A percentile compares a stretch with the other conserved stretches of the same genome.
These are phyloP conservation scores for Flaveria robusta DNA, from an alignment of 129 eudicot genomes.

Conservation along the genomic window DNA sequence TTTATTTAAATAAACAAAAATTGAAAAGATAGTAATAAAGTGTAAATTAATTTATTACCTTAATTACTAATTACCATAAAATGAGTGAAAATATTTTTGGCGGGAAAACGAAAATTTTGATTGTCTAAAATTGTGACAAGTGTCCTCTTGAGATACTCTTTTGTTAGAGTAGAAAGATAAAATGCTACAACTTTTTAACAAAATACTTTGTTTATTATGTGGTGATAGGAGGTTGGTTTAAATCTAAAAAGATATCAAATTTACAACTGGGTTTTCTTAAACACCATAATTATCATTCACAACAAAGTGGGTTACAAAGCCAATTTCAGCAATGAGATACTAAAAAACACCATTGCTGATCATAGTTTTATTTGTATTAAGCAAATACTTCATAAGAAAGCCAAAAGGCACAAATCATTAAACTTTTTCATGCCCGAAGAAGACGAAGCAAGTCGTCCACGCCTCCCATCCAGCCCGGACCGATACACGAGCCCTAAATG, in stretches of 20 bases:
- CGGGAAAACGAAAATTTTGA: too few species aligned
- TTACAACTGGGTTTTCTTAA: not conserved
- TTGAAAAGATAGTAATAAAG: too few species aligned
- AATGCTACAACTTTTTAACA: too few species aligned
- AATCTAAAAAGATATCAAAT: not conserved
- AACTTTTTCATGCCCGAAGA: not conserved
- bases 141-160: too few species aligned
- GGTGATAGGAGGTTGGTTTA: too few species aligned
- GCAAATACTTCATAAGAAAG: slow-evolving; percentile 31
- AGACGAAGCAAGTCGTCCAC: slow-evolving; percentile 24
- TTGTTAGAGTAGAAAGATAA: too few species aligned
- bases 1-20: too few species aligned
- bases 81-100: too few species aligned
- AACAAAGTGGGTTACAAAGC: slow-evolving; percentile 18
- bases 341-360: slow-evolving; percentile 36
- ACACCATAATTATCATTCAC: slow-evolving; percentile 3
- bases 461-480: slow-evolving; percentile 18
- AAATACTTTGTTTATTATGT: too few species aligned
- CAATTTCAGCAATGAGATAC: slow-evolving; percentile 32
- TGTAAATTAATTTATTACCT: too few species aligned
- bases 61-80: too few species aligned
- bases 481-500: slow-evolving; percentile 9
- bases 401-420: not conserved
- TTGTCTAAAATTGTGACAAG: too few species aligned
- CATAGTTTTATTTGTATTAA: slow-evolving; percentile 33